Evolutionary conservation across 1,284 basidiomycete genomes (phyloP).

Genomic region (Trichosporon inkin): DNA sequence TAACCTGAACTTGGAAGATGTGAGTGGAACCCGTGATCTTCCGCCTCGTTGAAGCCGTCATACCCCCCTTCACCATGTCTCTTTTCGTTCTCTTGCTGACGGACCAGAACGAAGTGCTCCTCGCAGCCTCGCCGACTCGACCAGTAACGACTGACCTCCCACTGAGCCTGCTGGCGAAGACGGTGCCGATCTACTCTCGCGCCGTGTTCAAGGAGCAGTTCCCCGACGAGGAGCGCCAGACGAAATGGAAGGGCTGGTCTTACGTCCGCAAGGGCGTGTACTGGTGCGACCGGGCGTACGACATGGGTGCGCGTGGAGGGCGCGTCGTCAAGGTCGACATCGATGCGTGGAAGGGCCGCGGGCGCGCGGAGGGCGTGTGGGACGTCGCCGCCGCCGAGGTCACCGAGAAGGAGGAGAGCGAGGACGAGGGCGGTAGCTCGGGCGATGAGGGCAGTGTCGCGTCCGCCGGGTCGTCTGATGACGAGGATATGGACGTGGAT

Average conservation of each 20-base stretch:
- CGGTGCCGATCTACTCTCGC: slow-evolving; percentile 42
- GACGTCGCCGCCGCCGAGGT: slow-evolving; percentile 23
- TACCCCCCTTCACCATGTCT: neutral
- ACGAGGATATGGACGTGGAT: slow-evolving; percentile 22
- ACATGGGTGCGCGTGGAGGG: slow-evolving; percentile 46
- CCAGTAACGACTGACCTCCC: slow-evolving; percentile 38
- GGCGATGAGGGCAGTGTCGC: slow-evolving; percentile 17
- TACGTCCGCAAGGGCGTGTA: slow-evolving; percentile 39
- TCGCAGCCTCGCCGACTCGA: slow-evolving; percentile 37
- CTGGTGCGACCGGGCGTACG: slow-evolving; percentile 47
- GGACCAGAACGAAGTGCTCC: slow-evolving; percentile 45
- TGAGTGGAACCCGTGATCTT: slow-evolving; percentile 27
- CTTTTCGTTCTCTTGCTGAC: slow-evolving; percentile 3
- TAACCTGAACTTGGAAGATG: slow-evolving; percentile 43
- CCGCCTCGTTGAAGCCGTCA: neutral
- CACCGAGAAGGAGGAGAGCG: slow-evolving; percentile 20
- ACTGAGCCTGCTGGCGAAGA: slow-evolving; percentile 29
- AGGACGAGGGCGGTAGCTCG: slow-evolving; percentile 20
- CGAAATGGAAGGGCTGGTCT: slow-evolving; percentile 39
- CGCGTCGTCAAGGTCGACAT: slow-evolving; percentile 44
- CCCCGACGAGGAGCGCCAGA: slow-evolving; percentile 27
- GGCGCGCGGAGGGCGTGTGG: slow-evolving; percentile 34
- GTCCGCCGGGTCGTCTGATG: slow-evolving; percentile 11
- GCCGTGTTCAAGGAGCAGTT: slow-evolving; percentile 37
- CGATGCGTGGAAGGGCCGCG: slow-evolving; percentile 41